Conservation (phyloP, 768 basidiomycete genomes). For the Melanogaster broomeanus region DNA sequence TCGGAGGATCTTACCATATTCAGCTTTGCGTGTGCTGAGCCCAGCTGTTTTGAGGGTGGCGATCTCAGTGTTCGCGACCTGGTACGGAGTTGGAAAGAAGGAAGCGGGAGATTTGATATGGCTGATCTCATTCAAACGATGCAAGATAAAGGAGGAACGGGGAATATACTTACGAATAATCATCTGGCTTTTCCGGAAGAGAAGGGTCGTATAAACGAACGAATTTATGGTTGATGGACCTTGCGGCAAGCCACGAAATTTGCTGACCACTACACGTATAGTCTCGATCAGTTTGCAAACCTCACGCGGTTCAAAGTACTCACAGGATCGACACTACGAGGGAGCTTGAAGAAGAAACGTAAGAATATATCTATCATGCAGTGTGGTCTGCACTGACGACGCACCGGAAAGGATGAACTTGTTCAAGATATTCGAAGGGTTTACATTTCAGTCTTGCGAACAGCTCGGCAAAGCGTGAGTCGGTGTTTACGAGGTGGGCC, state of each 20-base stretch:
- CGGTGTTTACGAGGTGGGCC: slow-evolving; percentile 63
- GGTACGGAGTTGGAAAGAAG: slow-evolving; percentile 72
- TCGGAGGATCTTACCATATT: slow-evolving; percentile 64
- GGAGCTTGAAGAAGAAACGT: slow-evolving; percentile 44
- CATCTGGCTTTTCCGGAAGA: slow-evolving; percentile 66
- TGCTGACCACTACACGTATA: slow-evolving; percentile 60
- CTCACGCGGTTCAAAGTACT: slow-evolving; percentile 20
- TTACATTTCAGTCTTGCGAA: slow-evolving; percentile 69
- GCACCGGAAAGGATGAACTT: slow-evolving; percentile 82
- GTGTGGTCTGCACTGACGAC: not conserved
- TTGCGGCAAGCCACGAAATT: slow-evolving; percentile 85
- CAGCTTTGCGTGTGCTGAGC: slow-evolving; percentile 81
- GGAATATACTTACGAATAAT: slow-evolving; percentile 44
- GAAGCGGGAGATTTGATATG: slow-evolving; percentile 26
- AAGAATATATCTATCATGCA: not conserved
- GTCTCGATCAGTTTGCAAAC: not conserved
- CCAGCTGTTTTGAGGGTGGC: slow-evolving; percentile 69
- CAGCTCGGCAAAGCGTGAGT: slow-evolving; percentile 69
- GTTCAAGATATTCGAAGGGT: slow-evolving; percentile 74
- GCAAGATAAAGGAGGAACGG: not conserved
- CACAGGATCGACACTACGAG: slow-evolving; percentile 74
- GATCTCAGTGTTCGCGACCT: slow-evolving; percentile 64
- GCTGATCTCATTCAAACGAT: not conserved
- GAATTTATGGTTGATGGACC: slow-evolving; percentile 81
- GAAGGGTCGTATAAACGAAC: slow-evolving; percentile 71